phyloP scores from a whole-genome alignment of 2,329 filamentous ascomycete genomes.

The Penicillium griseofulvum region DNA sequence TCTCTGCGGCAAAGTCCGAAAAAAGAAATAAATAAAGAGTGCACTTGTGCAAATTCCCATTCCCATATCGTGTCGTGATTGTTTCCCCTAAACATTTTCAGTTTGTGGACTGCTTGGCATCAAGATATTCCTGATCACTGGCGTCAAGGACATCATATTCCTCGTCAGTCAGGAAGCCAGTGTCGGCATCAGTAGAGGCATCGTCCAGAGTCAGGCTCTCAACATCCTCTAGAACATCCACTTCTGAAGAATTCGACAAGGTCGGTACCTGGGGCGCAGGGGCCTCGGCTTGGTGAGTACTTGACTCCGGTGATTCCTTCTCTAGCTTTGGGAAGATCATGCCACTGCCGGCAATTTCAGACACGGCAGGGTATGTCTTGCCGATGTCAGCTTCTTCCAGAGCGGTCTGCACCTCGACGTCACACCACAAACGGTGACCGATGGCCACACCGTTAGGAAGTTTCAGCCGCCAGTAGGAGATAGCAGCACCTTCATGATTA shows the following conservation, averaged over 20 bases:
- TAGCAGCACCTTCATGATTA: constrained; percentile 69
- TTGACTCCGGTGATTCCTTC: constrained; percentile 83
- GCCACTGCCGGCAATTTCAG: constrained; percentile 53
- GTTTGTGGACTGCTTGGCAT: constrained; percentile 38
- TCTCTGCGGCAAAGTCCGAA: constrained; percentile 7
- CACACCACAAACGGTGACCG: constrained; percentile 93
- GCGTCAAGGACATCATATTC: constrained; percentile 97
- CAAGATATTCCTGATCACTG: constrained; percentile 78
- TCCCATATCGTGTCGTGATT: constrained; percentile 14
- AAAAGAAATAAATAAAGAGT: neutral
- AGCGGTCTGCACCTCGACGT: constrained; percentile 64
- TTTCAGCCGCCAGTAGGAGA: constrained; percentile 96
- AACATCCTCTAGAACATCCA: constrained; percentile 52
- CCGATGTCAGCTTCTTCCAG: constrained; percentile 14
- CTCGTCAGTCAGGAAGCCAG: constrained; percentile 90
- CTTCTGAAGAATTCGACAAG: constrained; percentile 50
- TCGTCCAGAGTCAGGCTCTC: constrained; percentile 56
- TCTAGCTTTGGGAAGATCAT: constrained; percentile 98
- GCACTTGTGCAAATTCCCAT: constrained; percentile 20
- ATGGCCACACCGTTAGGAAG: constrained; percentile 77
- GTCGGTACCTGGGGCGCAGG: constrained; percentile 34
- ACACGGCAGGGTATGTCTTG: constrained; percentile 28
- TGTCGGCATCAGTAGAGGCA: constrained; percentile 51
- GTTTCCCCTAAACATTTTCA: constrained; percentile 2
- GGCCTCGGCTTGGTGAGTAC: constrained; percentile 61